phyloP scores from a whole-genome alignment of 768 basidiomycete genomes.

The Mycena epipterygia region DNA sequence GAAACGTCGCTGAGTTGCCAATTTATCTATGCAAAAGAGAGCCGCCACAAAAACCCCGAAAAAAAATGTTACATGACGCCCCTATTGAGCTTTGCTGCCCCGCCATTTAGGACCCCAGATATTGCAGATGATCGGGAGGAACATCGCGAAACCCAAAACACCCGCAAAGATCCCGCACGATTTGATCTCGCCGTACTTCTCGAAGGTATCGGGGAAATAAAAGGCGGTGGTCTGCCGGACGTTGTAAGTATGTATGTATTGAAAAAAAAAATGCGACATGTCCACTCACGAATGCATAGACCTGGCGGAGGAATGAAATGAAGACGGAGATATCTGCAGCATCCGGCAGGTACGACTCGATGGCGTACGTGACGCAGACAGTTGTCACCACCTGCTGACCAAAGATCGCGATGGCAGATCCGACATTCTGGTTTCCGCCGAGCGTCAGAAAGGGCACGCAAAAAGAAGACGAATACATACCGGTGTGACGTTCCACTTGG shows the following conservation, averaged over 20 bases:
- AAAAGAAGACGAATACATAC: not conserved
- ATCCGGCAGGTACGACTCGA: not conserved
- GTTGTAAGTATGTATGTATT: not conserved
- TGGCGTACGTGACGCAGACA: not conserved
- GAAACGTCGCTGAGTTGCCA: no score
- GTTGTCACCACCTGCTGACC: constrained; percentile 2
- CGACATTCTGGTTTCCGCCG: not conserved
- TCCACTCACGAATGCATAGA: not conserved
- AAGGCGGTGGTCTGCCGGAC: not conserved
- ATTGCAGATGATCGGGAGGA: not conserved
- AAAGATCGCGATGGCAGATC: constrained; percentile 2
- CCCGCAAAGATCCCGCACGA: not conserved
- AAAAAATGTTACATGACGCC: no score
- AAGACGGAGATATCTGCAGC: not conserved
- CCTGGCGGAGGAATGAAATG: not conserved
- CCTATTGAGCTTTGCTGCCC: no score
- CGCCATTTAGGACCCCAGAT: not conserved
- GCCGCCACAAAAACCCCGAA: no score
- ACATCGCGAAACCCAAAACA: not conserved
- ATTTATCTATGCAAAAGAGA: no score
- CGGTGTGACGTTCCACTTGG: not conserved
- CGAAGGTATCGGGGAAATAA: not conserved
- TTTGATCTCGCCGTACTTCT: not conserved
- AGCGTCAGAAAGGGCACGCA: not conserved
- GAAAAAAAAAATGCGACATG: not conserved